A percentile compares a stretch with the other conserved stretches of the same genome.
Conservation (phyloP, 345 rosid genomes). For the Garcia nutans region DNA sequence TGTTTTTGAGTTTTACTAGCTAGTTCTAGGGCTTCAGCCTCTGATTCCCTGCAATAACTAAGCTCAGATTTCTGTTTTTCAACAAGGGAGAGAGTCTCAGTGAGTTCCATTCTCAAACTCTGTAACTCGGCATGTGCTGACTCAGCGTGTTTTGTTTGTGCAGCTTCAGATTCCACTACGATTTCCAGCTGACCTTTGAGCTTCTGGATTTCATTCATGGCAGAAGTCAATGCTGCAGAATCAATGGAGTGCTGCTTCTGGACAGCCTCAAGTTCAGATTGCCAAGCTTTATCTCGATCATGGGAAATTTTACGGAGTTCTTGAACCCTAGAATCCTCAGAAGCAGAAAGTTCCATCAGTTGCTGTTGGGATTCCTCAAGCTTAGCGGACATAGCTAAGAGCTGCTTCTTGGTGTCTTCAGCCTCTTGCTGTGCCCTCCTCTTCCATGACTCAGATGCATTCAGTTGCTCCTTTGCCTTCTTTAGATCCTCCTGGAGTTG, state of each 20-base stretch:
- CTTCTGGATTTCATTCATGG: conserved; percentile 87
- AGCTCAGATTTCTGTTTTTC: conserved; percentile 67
- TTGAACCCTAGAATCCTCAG: conserved; percentile 74
- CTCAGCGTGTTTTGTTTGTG: conserved; percentile 56
- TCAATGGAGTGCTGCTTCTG: conserved; percentile 83
- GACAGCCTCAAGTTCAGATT: conserved; percentile 94
- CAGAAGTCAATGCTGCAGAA: conserved; percentile 70
- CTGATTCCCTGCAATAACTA: conserved; percentile 64
- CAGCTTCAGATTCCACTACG: conserved; percentile 61
- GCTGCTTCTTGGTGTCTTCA: conserved; percentile 71
- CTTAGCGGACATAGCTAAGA: conserved; percentile 49
- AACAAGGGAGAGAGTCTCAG: conserved; percentile 61
- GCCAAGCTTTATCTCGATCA: conserved; percentile 90
- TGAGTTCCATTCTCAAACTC: conserved; percentile 61
- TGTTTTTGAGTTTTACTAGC: conserved; percentile 57
- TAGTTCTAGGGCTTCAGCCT: conserved; percentile 64
- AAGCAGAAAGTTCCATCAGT: conserved; percentile 62
- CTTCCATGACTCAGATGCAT: conserved; percentile 63
- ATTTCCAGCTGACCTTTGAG: conserved; percentile 74
- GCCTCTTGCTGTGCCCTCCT: conserved; percentile 72
- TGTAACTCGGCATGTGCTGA: conserved; percentile 59
- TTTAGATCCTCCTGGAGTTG: conserved; percentile 84
- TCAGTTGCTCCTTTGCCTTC: conserved; percentile 73
- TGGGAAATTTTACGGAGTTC: conserved; percentile 85
- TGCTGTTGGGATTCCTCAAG: conserved; percentile 68